These are phyloP conservation scores for Coniferiporia sulphurascens DNA, from an alignment of 1,284 basidiomycete genomes.

Conservation along the genomic window DNA sequence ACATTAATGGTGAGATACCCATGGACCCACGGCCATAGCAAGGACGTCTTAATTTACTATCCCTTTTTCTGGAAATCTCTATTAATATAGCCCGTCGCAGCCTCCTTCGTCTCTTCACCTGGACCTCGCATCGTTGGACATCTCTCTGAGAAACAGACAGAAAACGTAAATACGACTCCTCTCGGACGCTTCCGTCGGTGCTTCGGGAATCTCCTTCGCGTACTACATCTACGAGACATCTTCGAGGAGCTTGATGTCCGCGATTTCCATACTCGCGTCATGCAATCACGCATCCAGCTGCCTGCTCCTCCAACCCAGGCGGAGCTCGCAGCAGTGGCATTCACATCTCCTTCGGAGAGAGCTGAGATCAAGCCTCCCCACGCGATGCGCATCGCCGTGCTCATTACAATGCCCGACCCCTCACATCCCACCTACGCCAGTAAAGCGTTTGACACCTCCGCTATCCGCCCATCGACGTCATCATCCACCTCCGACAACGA, in stretches of 20 bases:
- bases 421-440: slow-evolving; percentile 18
- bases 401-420: slow-evolving; percentile 49
- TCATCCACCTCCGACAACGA: not conserved
- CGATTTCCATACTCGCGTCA: not conserved
- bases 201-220: not conserved
- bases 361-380: slow-evolving; percentile 6
- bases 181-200: not conserved
- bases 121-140: not conserved
- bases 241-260: slow-evolving; percentile 5
- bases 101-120: slow-evolving; percentile 5
- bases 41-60: not conserved
- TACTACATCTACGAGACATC: slow-evolving; percentile 4
- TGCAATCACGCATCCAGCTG: not conserved
- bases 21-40: no score
- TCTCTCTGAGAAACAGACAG: not conserved
- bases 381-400: slow-evolving; percentile 37
- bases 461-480: not conserved
- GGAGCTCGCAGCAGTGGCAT: slow-evolving; percentile 6
- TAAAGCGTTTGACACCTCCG: not conserved
- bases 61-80: not conserved
- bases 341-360: not conserved
- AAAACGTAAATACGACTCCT: no score
- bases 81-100: slow-evolving; percentile 5
- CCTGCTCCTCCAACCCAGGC: slow-evolving; percentile 1
- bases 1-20: not conserved